Evolutionary conservation across 202 grass and related monocot genomes (phyloP).

Genomic region (Bolboschoenoplectus hybrid): DNA sequence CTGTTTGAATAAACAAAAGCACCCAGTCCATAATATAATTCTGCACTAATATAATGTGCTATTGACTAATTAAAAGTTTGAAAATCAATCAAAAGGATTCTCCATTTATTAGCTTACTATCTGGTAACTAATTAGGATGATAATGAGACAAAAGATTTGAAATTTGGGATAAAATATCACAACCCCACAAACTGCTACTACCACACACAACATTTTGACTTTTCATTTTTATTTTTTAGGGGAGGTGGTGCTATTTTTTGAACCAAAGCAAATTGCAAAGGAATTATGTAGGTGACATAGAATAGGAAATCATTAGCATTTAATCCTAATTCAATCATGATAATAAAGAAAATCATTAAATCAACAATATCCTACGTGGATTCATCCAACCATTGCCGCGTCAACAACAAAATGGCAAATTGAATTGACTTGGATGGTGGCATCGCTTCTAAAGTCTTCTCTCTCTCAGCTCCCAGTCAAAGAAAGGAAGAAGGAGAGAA

Average conservation of each 20-base stretch:
- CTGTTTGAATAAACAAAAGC: neutral
- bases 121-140: neutral
- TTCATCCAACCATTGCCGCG: neutral
- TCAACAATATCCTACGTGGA: neutral
- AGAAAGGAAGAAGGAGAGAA: too few species aligned
- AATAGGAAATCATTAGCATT: neutral
- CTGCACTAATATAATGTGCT: neutral
- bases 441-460: too few species aligned
- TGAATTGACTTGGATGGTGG: too few species aligned
- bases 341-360: too few species aligned
- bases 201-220: neutral
- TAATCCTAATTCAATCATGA: too few species aligned
- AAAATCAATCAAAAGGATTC: constrained; percentile 16
- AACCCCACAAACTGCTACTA: neutral
- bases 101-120: neutral
- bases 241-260: neutral
- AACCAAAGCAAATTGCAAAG: neutral
- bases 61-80: constrained; percentile 22
- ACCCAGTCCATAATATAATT: neutral
- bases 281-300: neutral
- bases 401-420: too few species aligned
- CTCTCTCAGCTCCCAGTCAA: too few species aligned
- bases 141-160: neutral
- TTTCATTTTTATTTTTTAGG: neutral
- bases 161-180: neutral